Evolutionary conservation across 345 rosid species (phyloP), one percentile per base, ranked within the genome.

Genomic region (Euphorbia tirucalli): DNA sequence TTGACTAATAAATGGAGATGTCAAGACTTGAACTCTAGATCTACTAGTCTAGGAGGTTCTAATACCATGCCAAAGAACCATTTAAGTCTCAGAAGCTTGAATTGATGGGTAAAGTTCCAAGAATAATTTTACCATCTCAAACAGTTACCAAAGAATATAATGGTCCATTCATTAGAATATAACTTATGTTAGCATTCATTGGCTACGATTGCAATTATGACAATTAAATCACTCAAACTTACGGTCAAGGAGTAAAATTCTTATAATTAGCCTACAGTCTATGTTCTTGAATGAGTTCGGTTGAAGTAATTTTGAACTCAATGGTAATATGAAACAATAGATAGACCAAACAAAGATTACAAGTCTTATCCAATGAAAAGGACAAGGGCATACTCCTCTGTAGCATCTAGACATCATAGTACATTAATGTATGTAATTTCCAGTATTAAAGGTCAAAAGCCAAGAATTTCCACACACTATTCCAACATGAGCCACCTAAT

Each of bases 391-490:
- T 65, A 46, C 56, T 61, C 44, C 58, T 63, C 44, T 8, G 4
- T 71, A 68, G 59, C 18, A 59, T 31, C 62, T 21, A 31, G 67
- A 64, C 69, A 28, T 30, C 24, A 39, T 67, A 52, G 44, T 25
- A 14, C 44, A 41, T 11, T 16, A 35, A 10, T 43, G 57, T 44
- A 49, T 28, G 27, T 35, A 71, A 3, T 41, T 55, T 67, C 44
- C 50, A 64, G 19, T 16, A 35, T 32, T 6, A n/a, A 32, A 37
- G 21, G 14, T 66, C 46, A 32, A 68, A 19, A n/a, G 49, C 22
- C 2, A 30, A 25, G 22, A 66, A 28, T 19, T 27, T 66, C 25
- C 27, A 48, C 63, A 59, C 64, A 60, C 32, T 4, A 31, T 60
- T 60, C 64, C 65, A 61, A 62, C 7, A 63, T 22, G 16, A 63